Conservation (phyloP, 2,329 filamentous ascomycete species). For the Blastomyces silverae region DNA sequence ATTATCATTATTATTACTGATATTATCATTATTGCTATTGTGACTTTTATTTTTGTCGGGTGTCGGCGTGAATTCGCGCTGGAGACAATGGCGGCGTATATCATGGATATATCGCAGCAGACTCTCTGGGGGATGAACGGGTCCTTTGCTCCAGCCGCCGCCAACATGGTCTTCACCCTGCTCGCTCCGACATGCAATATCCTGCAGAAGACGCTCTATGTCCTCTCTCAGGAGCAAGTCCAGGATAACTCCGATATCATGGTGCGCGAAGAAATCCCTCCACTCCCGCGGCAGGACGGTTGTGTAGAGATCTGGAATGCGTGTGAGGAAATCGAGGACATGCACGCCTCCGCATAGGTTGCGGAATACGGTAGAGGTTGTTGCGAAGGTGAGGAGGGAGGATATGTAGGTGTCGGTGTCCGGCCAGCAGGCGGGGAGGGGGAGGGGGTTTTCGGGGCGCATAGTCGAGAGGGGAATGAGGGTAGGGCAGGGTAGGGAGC, state of each 20-base stretch:
- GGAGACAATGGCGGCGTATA: constrained; percentile 63
- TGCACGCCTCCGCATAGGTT: constrained; percentile 96
- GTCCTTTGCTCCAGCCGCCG: constrained; percentile 40
- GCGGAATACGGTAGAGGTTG: constrained; percentile 67
- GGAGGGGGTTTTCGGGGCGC: constrained; percentile 52
- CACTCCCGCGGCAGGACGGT: constrained; percentile 70
- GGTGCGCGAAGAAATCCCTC: constrained; percentile 66
- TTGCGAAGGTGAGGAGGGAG: constrained; percentile 67
- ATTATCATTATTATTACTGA: constrained; percentile 12
- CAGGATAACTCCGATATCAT: constrained; percentile 67
- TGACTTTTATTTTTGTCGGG: not conserved
- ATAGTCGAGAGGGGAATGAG: constrained; percentile 28
- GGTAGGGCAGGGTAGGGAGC: not conserved
- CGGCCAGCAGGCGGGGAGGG: constrained; percentile 62
- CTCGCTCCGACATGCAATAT: constrained; percentile 19
- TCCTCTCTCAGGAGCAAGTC: constrained; percentile 77
- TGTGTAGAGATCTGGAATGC: constrained; percentile 73
- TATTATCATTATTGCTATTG: not conserved
- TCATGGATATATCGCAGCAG: constrained; percentile 66
- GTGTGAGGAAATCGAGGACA: constrained; percentile 91
- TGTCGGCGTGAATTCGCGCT: constrained; percentile 51
- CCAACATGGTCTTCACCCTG: constrained; percentile 17
- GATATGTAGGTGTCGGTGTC: constrained; percentile 71
- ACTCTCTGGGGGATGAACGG: constrained; percentile 47
- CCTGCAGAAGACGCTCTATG: constrained; percentile 45